phyloP scores from a whole-genome alignment of 2,329 filamentous ascomycete genomes.

The Aspergillus udagawae region DNA sequence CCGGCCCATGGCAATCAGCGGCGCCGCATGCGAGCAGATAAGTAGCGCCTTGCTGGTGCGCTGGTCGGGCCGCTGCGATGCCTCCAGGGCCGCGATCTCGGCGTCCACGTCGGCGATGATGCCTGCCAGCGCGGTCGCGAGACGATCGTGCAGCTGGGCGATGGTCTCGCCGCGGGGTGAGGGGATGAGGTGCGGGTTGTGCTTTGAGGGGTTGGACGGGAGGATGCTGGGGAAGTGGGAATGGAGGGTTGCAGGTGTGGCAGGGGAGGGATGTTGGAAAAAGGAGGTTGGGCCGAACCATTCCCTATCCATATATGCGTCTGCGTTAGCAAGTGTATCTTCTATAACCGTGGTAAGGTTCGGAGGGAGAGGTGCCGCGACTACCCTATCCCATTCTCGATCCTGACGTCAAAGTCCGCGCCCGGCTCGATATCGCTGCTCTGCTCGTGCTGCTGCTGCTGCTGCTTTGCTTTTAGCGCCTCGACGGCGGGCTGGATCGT shows the following conservation, averaged over 20 bases:
- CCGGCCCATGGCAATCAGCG: slow-evolving; percentile 80
- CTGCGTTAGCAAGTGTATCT: neutral
- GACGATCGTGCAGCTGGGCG: slow-evolving; percentile 71
- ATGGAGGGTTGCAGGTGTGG: slow-evolving; percentile 59
- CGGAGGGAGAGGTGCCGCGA: neutral
- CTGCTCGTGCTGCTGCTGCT: slow-evolving; percentile 9
- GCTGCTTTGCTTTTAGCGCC: slow-evolving; percentile 29
- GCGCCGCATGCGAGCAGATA: slow-evolving; percentile 85
- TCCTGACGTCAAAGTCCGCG: slow-evolving; percentile 39
- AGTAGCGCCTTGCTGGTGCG: slow-evolving; percentile 59
- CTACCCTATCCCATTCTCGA: slow-evolving; percentile 53
- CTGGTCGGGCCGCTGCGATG: slow-evolving; percentile 51
- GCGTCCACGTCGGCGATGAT: slow-evolving; percentile 70
- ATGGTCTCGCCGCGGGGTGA: slow-evolving; percentile 73
- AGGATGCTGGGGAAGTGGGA: slow-evolving; percentile 55
- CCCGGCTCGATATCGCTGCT: slow-evolving; percentile 32
- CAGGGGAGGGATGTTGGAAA: slow-evolving; percentile 80
- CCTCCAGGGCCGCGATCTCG: slow-evolving; percentile 39
- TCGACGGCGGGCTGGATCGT: slow-evolving; percentile 66
- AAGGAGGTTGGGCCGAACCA: slow-evolving; percentile 80
- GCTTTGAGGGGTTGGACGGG: slow-evolving; percentile 50
- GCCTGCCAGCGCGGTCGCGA: slow-evolving; percentile 64
- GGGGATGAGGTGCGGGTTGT: slow-evolving; percentile 65
- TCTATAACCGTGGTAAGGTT: neutral
- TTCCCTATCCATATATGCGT: slow-evolving; percentile 53